Evolutionary conservation across 345 rosid genomes (phyloP), one percentile per base, ranked within the genome.

Genomic region (Populus tremula): DNA sequence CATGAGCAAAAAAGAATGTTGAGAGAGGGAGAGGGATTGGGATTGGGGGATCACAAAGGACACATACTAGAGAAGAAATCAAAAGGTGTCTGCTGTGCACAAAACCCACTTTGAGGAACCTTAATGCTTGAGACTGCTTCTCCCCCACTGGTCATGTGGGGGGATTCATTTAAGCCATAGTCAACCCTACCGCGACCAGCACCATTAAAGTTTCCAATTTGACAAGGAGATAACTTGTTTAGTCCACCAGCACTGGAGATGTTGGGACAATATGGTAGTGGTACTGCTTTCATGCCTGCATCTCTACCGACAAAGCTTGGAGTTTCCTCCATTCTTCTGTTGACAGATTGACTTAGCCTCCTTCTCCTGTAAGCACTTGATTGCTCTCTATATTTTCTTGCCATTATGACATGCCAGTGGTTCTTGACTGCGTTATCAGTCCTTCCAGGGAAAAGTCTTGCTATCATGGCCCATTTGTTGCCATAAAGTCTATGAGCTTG

Each of bases 351-450:
- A 39, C 27, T 78, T 66, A 82, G 83, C 87, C 91, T 93, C 83
- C 92, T 86, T 77, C 93, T 88, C 82, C 99, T 87, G 73, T 86
- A 92, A 20, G 91, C 91, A 69, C 81, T 89, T 18, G 98, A 91
- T 81, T 93, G 98, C 31, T 96, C 94, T 78, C 98, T 90, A 83
- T 87, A 91, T 79, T 96, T 96, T 74, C 97, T 94, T 47, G 99
- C 96, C 99, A 96, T 96, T 13, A 96, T 84, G 18, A 96, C 99
- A 87, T 96, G 99, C 98, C 98, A 96, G 83, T 96, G 98, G 72
- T 96, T 96, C 93, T 96, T 96, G 38, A 96, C 97, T 39, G 98
- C 93, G 75, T 96, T 96, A 85, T 96, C 99, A n/a, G 99, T 96
- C 78, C 99, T 89, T 31, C 99, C 99, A 25, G 99, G 98, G 75